These are phyloP conservation scores for Lachancea meyersii DNA, from an alignment of 805 yeast genomes.

Conservation along the genomic window DNA sequence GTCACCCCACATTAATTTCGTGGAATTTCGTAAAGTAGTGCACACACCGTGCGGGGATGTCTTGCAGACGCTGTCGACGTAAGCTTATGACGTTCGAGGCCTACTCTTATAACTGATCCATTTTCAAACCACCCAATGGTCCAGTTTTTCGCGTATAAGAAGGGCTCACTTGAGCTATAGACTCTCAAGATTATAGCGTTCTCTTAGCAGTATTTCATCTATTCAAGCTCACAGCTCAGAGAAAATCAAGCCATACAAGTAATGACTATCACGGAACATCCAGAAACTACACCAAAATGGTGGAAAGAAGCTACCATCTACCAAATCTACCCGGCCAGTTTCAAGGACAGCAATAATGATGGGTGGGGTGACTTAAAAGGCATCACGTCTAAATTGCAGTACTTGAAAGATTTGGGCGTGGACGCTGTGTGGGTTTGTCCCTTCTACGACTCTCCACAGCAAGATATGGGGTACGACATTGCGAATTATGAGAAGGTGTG, in stretches of 20 bases:
- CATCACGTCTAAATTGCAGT: conserved; percentile 45
- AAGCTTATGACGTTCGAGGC: too few species aligned
- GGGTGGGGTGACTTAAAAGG: conserved; percentile 56
- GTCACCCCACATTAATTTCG: too few species aligned
- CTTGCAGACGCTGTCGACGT: too few species aligned
- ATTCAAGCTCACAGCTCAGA: too few species aligned
- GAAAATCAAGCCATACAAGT: conserved; percentile 14
- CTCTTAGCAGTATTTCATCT: too few species aligned
- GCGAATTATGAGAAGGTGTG: conserved; percentile 47
- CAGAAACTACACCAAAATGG: conserved; percentile 30
- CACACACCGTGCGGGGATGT: too few species aligned
- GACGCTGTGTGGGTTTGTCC: conserved; percentile 54
- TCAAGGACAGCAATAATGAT: conserved; percentile 52
- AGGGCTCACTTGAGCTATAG: too few species aligned
- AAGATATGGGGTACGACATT: conserved; percentile 60
- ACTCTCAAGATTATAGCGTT: too few species aligned
- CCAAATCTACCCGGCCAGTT: conserved; percentile 58
- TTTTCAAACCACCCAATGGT: too few species aligned
- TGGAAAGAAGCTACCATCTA: conserved; percentile 53
- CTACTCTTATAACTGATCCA: too few species aligned
- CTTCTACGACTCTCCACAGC: conserved; percentile 51
- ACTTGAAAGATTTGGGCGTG: conserved; percentile 43
- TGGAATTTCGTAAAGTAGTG: too few species aligned
- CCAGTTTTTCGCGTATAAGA: too few species aligned
- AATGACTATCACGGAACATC: conserved; percentile 5